Conservation (phyloP, 345 rosid genomes). For the Gossypium arboreum region DNA sequence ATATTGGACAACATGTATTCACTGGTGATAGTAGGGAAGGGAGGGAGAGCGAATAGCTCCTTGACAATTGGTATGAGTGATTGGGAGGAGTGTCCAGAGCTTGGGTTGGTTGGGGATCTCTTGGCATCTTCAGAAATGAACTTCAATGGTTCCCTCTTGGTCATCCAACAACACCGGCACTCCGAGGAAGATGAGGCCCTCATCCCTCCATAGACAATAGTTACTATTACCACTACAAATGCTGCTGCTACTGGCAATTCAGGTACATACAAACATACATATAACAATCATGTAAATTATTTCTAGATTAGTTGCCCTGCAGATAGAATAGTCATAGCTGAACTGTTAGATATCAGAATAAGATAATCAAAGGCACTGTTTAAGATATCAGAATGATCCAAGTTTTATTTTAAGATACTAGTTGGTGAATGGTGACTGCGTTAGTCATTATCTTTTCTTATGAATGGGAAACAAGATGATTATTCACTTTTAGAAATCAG, state of each 20-base stretch:
- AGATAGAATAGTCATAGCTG: no score
- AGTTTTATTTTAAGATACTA: no score
- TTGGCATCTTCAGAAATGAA: not conserved
- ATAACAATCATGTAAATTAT: not conserved
- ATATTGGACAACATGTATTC: constrained; percentile 52
- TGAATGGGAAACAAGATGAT: not conserved
- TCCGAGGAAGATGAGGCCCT: not conserved
- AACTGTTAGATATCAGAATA: no score
- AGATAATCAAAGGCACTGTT: no score
- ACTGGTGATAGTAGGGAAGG: constrained; percentile 63
- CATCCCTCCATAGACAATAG: not conserved
- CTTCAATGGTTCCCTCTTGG: not conserved
- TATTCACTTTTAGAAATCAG: not conserved
- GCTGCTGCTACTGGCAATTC: not conserved
- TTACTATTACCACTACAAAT: not conserved
- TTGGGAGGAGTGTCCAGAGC: constrained; percentile 93
- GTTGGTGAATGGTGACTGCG: no score
- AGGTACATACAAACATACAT: not conserved
- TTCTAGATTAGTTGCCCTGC: no score
- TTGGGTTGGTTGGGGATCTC: constrained; percentile 50
- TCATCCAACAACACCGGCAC: not conserved
- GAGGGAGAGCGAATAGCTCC: constrained; percentile 37
- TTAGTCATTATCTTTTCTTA: not conserved
- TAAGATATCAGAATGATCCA: no score
- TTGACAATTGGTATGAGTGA: constrained; percentile 67